Conservation (phyloP, 2,329 filamentous ascomycete species). For the Cryphonectria nitschkei region DNA sequence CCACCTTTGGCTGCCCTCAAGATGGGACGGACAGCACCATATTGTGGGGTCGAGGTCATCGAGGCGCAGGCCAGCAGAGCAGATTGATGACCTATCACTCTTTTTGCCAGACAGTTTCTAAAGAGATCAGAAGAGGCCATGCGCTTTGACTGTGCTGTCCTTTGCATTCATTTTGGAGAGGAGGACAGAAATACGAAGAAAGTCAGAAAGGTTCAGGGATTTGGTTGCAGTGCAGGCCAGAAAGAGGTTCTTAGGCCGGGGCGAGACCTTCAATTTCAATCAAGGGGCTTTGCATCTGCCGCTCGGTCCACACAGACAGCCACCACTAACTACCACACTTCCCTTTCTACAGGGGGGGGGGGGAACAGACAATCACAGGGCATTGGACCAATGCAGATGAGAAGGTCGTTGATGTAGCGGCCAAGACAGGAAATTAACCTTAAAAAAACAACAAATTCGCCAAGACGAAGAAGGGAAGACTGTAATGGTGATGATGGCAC, state of each 20-base stretch:
- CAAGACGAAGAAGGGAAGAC: neutral
- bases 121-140: too few relatives aligned
- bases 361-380: too few relatives aligned
- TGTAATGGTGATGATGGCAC: neutral
- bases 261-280: neutral
- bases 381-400: neutral
- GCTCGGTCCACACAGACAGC: neutral
- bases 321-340: neutral
- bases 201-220: neutral
- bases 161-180: too few relatives aligned
- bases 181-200: too few relatives aligned
- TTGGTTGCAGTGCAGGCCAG: neutral
- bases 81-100: neutral
- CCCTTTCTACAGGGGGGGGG: too few relatives aligned
- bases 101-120: too few relatives aligned
- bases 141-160: too few relatives aligned
- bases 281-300: constrained; percentile 2
- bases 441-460: neutral
- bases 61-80: neutral
- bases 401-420: neutral
- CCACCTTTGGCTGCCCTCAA: neutral
- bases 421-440: neutral
- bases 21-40: constrained; percentile 2
- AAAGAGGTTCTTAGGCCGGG: neutral
- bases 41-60: neutral